Base-by-base conservation (phyloP, 148 eudicot genomes). In the Selenicereus undatus region DNA sequence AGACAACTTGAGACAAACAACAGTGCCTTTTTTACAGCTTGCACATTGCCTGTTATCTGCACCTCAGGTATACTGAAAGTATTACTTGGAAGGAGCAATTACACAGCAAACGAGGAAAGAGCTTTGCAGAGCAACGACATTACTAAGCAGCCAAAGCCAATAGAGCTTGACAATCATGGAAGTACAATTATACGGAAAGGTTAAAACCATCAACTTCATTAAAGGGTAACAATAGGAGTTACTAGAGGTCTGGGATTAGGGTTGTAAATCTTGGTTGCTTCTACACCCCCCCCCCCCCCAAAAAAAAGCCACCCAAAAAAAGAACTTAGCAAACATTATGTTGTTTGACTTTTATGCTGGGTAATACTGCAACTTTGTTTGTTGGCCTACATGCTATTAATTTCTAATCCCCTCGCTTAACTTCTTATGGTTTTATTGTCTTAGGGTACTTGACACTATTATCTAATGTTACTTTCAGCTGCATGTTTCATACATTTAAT, bases 1-100 rank as follows among this genome's bases (percentile, higher is more conserved):
- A 90, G 91, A 84, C 90, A 90, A 73, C 86, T 86, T 81, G 93
- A 84, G 60, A 90, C 89, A n/a, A 86, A 81, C 81, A 86, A 77
- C 16, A 90, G 81, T 22, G 91, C 93, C 81, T 84, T 89, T 62
- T 83, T 88, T 48, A 87, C 93, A 79, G 91, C 89, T 78, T 79
- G 86, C 82, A 81, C 74, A 71, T 73, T 89, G 65, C 93, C 93
- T 51, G 89, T 71, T 51, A 90, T 88, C 93, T 90, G 88, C 70
- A 86, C 42, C 24, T 48, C 73, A 81, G 20, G 30, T 22, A 77
- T 58, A 48, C 48, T 24, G 29, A 70, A 22, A 73, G 42, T 1
- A 30, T 26, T 16, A 58, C 51, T 42, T 12, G 21, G 50, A 1
- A 62, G 48, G 64, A 71, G 42, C 21, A 35, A 71, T 42, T 45